Percentiles rank a stretch among this genome's conserved stretches.
These are phyloP conservation scores for Colletotrichum orchidophilum DNA, from an alignment of 2,329 filamentous ascomycete species.

Conservation along the genomic window DNA sequence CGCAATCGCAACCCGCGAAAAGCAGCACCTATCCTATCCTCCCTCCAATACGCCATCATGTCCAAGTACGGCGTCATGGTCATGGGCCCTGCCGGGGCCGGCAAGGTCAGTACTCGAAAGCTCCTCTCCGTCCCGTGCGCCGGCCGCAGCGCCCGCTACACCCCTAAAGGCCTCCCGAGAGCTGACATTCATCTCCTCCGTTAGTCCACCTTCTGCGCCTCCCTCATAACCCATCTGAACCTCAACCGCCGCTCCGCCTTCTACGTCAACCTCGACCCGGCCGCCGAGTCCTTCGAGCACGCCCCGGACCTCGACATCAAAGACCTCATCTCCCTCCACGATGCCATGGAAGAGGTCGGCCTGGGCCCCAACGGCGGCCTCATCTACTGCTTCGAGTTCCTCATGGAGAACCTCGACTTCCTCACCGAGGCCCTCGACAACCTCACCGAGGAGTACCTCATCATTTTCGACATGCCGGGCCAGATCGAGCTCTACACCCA, in stretches of 20 bases:
- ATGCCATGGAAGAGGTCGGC: slow-evolving; percentile 95
- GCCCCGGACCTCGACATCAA: slow-evolving; percentile 94
- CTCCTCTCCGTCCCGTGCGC: not conserved
- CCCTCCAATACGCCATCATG: slow-evolving; percentile 61
- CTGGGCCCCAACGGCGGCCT: slow-evolving; percentile 92
- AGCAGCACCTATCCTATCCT: not conserved
- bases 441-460: slow-evolving; percentile 93
- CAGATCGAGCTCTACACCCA: slow-evolving; percentile 99
- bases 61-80: slow-evolving; percentile 95
- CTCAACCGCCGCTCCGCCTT: slow-evolving; percentile 93
- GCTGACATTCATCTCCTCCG: not conserved
- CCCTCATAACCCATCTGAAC: slow-evolving; percentile 91
- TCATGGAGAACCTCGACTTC: slow-evolving; percentile 94
- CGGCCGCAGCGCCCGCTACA: not conserved
- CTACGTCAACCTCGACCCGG: slow-evolving; percentile 98
- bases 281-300: slow-evolving; percentile 92
- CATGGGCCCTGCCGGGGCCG: slow-evolving; percentile 95
- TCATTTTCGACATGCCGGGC: slow-evolving; percentile 98
- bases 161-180: not conserved
- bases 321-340: slow-evolving; percentile 90
- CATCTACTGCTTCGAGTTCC: slow-evolving; percentile 96
- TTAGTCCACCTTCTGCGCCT: slow-evolving; percentile 91
- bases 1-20: not conserved
- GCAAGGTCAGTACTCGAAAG: slow-evolving; percentile 69
- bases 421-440: slow-evolving; percentile 85